Percentiles rank a stretch among this genome's conserved stretches.
Conservation (phyloP, 108 stramenopile genomes). For the Ochromonas danica region DNA sequence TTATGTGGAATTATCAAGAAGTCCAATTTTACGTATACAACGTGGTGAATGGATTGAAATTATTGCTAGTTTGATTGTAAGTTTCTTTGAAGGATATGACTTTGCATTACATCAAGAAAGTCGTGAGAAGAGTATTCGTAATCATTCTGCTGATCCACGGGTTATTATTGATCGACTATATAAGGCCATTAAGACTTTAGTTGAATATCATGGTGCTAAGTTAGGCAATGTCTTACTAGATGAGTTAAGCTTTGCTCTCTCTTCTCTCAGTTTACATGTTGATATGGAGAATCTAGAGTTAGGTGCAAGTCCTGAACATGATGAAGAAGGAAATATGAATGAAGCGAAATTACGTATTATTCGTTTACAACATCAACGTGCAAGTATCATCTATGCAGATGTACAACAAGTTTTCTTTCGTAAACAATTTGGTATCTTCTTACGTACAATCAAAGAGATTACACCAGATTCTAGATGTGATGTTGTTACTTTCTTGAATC, state of each 20-base stretch:
- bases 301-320: neutral
- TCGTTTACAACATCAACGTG: neutral
- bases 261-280: neutral
- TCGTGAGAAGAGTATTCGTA: neutral
- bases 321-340: neutral
- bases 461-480: neutral
- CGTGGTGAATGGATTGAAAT: conserved; percentile 29
- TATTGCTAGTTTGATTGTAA: neutral
- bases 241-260: neutral
- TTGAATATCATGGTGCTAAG: neutral
- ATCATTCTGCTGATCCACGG: conserved; percentile 7
- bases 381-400: neutral
- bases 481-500: neutral
- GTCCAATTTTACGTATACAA: neutral
- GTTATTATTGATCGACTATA: neutral
- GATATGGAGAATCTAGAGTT: neutral
- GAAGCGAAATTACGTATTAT: neutral
- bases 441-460: neutral
- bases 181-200: neutral
- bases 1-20: neutral
- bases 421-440: neutral
- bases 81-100: conserved; percentile 21
- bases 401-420: conserved; percentile 25
- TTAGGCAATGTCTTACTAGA: neutral
- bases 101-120: neutral